phyloP scores from a whole-genome alignment of 139 green algal species.

The Diplosphaera chodatii region DNA sequence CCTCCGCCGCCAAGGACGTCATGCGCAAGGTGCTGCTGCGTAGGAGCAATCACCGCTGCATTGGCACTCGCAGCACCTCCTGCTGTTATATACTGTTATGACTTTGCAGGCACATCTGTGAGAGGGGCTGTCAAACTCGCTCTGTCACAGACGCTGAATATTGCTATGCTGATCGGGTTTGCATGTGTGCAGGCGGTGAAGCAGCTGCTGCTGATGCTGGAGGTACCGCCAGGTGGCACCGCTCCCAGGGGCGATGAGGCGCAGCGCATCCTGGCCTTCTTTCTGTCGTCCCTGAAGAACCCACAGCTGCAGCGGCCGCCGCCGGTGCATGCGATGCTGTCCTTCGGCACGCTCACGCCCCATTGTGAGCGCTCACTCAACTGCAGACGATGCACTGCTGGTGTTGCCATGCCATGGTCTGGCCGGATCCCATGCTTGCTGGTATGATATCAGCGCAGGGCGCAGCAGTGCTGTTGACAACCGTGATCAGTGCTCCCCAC shows the following conservation, averaged over 20 bases:
- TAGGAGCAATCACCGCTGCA: too few species aligned
- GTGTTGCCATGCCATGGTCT: too few species aligned
- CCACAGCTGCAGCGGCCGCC: conserved; percentile 45
- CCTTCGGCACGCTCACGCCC: conserved; percentile 61
- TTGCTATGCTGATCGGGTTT: not conserved
- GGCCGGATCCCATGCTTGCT: too few species aligned
- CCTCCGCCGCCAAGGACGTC: not conserved
- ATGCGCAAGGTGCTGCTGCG: not conserved
- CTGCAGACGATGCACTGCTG: too few species aligned
- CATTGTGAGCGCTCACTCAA: conserved; percentile 26
- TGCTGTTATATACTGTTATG: too few species aligned
- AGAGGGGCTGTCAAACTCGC: too few species aligned
- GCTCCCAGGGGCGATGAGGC: conserved; percentile 60
- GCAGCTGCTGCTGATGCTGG: conserved; percentile 46
- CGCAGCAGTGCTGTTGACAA: too few species aligned
- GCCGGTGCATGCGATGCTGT: conserved; percentile 53
- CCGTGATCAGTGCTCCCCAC: too few species aligned
- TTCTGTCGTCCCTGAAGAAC: conserved; percentile 59
- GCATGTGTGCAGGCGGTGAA: conserved; percentile 16
- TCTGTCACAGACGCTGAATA: too few species aligned
- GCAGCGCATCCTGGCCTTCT: conserved; percentile 67
- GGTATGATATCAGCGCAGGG: too few species aligned
- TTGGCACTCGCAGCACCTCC: too few species aligned
- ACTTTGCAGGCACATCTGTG: too few species aligned
- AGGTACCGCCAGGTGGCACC: conserved; percentile 32